Evolutionary conservation across 1,284 basidiomycete genomes (phyloP).

Genomic region (Ganoderma leucocontextum): DNA sequence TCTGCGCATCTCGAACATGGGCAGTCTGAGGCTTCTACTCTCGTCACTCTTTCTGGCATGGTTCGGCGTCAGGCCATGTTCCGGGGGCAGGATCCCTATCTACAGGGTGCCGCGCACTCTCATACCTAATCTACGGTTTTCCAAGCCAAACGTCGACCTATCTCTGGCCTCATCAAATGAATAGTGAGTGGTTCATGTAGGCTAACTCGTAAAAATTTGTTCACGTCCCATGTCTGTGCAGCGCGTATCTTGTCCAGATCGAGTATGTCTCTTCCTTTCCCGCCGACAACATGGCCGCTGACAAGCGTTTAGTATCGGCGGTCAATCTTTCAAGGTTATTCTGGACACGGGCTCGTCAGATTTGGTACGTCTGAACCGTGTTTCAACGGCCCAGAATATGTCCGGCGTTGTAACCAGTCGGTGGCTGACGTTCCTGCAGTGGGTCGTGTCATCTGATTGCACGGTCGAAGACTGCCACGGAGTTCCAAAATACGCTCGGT

Average conservation of each 20-base stretch:
- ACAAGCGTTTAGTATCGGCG: constrained; percentile 46
- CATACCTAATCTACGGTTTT: constrained; percentile 36
- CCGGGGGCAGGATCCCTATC: constrained; percentile 41
- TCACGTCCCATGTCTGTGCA: constrained; percentile 31
- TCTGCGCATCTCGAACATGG: background rate
- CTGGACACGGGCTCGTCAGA: constrained; percentile 67
- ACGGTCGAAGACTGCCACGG: constrained; percentile 41
- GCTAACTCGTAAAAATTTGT: constrained; percentile 7
- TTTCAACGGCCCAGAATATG: background rate
- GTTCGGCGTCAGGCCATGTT: constrained; percentile 6
- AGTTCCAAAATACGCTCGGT: constrained; percentile 43
- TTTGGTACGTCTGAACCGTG: constrained; percentile 43
- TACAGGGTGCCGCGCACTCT: constrained; percentile 36
- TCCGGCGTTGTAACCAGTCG: constrained; percentile 6
- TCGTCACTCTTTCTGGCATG: constrained; percentile 12
- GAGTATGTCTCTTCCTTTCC: constrained; percentile 40
- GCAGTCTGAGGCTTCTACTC: constrained; percentile 7
- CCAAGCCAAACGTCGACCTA: constrained; percentile 34
- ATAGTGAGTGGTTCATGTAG: constrained; percentile 41
- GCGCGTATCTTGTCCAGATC: constrained; percentile 51
- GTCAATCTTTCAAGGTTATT: constrained; percentile 59
- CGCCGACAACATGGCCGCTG: constrained; percentile 16
- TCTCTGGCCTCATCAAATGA: constrained; percentile 45
- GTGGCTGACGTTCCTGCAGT: constrained; percentile 38
- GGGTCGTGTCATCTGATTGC: constrained; percentile 49